These are phyloP conservation scores for Fusarium continuum DNA, from an alignment of 2,329 filamentous ascomycete genomes.

Conservation along the genomic window DNA sequence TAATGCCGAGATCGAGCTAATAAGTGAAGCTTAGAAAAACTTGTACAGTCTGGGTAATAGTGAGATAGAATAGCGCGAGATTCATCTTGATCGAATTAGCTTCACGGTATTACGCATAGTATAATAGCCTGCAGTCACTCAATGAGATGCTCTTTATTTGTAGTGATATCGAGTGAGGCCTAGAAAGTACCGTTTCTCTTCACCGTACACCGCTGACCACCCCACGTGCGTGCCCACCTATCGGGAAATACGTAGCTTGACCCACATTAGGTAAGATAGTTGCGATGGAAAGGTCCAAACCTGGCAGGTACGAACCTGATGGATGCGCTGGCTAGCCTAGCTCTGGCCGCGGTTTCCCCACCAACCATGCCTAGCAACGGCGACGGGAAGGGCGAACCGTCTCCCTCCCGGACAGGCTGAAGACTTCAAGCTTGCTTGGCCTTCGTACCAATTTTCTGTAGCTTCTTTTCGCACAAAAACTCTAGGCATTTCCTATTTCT, in stretches of 20 bases:
- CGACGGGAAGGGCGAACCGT: conserved; percentile 9
- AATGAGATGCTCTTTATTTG: not conserved
- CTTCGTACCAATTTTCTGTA: conserved; percentile 13
- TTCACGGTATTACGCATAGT: not conserved
- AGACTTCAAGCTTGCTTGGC: conserved; percentile 24
- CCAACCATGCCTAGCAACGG: conserved; percentile 30
- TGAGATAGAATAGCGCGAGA: not conserved
- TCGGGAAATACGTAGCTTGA: not conserved
- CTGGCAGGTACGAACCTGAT: conserved; percentile 25
- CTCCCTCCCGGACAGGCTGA: conserved; percentile 4
- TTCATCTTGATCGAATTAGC: not conserved
- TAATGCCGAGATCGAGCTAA: not conserved
- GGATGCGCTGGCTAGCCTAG: conserved; percentile 19
- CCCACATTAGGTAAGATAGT: too few species aligned
- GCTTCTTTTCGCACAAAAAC: conserved; percentile 14
- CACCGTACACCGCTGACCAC: conserved; percentile 19
- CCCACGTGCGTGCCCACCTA: too few species aligned
- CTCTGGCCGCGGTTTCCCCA: conserved; percentile 32
- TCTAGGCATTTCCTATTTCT: not conserved
- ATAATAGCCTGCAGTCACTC: not conserved
- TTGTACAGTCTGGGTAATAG: not conserved
- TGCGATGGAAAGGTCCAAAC: conserved; percentile 9
- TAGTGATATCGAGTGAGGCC: too few species aligned
- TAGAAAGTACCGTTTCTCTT: too few species aligned
- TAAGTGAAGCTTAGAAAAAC: not conserved